Evolutionary conservation across 2,329 filamentous ascomycete species (phyloP), one percentile per base, ranked within the genome.

Genomic region (Tolypocladium ophioglossoides): DNA sequence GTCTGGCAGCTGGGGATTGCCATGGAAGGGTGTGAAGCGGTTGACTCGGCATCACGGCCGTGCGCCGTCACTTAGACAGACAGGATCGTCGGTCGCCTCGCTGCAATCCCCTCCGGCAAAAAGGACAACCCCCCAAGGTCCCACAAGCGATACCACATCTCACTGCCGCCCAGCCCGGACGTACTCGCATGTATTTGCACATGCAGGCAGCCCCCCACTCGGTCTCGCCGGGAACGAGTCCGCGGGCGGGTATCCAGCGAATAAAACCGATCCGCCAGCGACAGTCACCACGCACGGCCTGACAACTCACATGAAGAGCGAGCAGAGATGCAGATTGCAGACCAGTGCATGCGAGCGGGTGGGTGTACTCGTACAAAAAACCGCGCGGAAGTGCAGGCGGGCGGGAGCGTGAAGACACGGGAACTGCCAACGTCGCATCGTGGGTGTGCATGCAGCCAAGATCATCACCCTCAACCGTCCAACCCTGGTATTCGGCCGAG

Each of bases 1-100:
- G 24, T 54, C 58, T 52, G 56, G 56, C 9, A 56, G 55, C 9
- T 58, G 56, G 55, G 53, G 27, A 9, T 32, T 53, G 11, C 22
- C 54, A 9, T 56, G 55, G 55, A 56, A 54, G 35, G 34, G 35
- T 7, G 20, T 27, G 16, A 38, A 37, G 24, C n/a, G 20, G 30
- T 12, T 35, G 34, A 37, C 34, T 18, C 20, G 32, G 22, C 48
- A 27, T 50, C n/a, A 4, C 35, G 2, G 24, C 16, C 9, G 41
- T 6, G 41, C n/a, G 39, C 39, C 10, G 10, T 46, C 27, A 16
- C 41, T n/a, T 7, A 10, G 41, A 46, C 20, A 22, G 39, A 22
- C 39, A 20, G 3, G 4, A 11, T 11, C 5, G 14, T 22, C 8
- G 14, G 32, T 12, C 32, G 12, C 11, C 9, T 3, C 32, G 12